Percentiles rank a stretch among this genome's conserved stretches.
phyloP scores from a whole-genome alignment of 2,329 filamentous ascomycete genomes.

The Penicillium polonicum region DNA sequence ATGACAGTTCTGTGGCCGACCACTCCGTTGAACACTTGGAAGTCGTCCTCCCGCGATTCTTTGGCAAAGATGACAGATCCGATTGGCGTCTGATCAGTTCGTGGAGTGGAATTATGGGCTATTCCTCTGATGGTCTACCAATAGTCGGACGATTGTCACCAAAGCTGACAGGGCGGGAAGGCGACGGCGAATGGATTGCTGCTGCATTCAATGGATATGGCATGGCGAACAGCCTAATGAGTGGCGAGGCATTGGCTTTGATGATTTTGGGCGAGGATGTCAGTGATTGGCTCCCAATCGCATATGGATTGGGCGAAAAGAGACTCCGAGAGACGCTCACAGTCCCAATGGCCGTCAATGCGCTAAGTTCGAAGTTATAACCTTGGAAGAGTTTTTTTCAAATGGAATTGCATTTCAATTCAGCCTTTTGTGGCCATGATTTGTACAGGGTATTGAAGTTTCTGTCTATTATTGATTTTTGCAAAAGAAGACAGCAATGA shows the following conservation, averaged over 20 bases:
- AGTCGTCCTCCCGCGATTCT: slow-evolving; percentile 21
- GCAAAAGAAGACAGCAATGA: neutral
- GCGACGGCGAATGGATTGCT: slow-evolving; percentile 51
- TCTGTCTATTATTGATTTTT: slow-evolving; percentile 1
- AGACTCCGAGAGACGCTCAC: slow-evolving; percentile 19
- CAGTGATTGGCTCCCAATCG: slow-evolving; percentile 28
- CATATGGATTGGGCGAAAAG: slow-evolving; percentile 23
- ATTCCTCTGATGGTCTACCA: slow-evolving; percentile 50
- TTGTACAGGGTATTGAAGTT: slow-evolving; percentile 7
- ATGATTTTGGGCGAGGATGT: slow-evolving; percentile 31
- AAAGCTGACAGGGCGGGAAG: slow-evolving; percentile 35
- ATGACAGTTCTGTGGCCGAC: slow-evolving; percentile 23
- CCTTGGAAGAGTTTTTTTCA: neutral
- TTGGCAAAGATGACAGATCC: slow-evolving; percentile 11
- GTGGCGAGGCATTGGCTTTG: slow-evolving; percentile 29
- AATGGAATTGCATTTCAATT: neutral
- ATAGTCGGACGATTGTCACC: slow-evolving; percentile 52
- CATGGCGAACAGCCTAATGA: slow-evolving; percentile 56
- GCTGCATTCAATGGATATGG: slow-evolving; percentile 66
- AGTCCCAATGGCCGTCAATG: slow-evolving; percentile 12
- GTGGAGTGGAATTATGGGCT: slow-evolving; percentile 50
- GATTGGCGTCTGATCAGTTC: slow-evolving; percentile 26
- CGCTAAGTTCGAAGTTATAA: slow-evolving; percentile 12
- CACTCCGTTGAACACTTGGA: slow-evolving; percentile 21
- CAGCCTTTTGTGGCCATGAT: neutral